Conservation (phyloP, 2,329 filamentous ascomycete species). For the Colletotrichum chlorophyti region DNA sequence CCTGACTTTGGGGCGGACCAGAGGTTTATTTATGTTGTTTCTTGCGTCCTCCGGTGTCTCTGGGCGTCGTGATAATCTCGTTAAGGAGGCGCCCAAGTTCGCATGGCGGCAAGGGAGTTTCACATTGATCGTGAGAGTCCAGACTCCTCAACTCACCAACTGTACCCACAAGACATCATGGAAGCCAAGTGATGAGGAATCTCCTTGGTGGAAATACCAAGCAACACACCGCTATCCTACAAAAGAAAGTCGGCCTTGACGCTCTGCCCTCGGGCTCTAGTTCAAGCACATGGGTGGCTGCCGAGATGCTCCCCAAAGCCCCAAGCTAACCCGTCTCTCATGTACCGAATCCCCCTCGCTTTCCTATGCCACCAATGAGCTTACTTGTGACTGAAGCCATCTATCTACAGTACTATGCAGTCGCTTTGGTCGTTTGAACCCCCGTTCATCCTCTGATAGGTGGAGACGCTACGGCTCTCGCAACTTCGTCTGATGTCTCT, state of each 20-base stretch:
- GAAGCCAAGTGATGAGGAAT: background rate
- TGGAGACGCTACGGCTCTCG: background rate
- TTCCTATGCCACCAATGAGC: conserved; percentile 13
- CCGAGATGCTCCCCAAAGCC: background rate
- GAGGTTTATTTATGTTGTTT: conserved; percentile 6
- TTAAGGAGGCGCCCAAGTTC: background rate
- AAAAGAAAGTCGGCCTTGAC: background rate
- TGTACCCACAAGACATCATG: background rate
- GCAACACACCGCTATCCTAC: background rate
- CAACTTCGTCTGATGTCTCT: background rate
- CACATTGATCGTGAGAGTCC: conserved; percentile 10
- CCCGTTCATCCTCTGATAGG: background rate
- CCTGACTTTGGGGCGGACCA: background rate
- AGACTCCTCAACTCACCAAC: background rate
- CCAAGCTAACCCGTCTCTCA: background rate
- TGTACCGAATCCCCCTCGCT: background rate
- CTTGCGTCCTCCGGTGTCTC: background rate
- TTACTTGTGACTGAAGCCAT: background rate
- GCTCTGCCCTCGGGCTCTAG: background rate
- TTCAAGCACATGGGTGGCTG: background rate
- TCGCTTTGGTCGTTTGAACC: background rate
- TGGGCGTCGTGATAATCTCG: background rate
- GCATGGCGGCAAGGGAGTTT: conserved; percentile 9
- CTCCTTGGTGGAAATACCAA: conserved; percentile 28
- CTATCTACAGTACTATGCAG: too few relatives aligned